These are phyloP conservation scores for Odontarrhena argentea DNA, from an alignment of 345 rosid species.

Conservation along the genomic window DNA sequence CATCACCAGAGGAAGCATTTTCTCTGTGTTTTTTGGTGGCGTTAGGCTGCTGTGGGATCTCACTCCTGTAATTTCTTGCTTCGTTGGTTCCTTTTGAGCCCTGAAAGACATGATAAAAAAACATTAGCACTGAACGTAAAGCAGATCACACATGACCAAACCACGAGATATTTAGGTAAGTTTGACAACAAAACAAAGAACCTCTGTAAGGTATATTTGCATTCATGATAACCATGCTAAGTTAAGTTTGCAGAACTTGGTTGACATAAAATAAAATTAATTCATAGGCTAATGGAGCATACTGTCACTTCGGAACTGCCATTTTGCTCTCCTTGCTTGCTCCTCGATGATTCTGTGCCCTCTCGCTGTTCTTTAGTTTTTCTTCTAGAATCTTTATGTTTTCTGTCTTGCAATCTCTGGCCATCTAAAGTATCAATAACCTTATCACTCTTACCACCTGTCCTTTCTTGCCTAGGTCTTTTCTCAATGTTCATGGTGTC, in stretches of 20 bases:
- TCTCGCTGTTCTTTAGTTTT: slow-evolving; percentile 75
- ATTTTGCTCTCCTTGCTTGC: slow-evolving; percentile 69
- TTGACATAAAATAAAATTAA: slow-evolving; percentile 10
- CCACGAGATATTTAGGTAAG: slow-evolving; percentile 22
- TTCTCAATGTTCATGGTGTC: slow-evolving; percentile 57
- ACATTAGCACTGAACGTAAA: slow-evolving; percentile 20
- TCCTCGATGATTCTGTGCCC: slow-evolving; percentile 54
- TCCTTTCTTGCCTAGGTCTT: slow-evolving; percentile 71
- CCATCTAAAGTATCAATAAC: slow-evolving; percentile 56
- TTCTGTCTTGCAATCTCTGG: slow-evolving; percentile 64
- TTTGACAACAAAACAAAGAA: slow-evolving; percentile 25
- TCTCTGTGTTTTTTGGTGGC: slow-evolving; percentile 59
- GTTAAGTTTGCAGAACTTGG: slow-evolving; percentile 34
- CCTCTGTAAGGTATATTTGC: slow-evolving; percentile 24
- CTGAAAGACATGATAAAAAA: slow-evolving; percentile 49
- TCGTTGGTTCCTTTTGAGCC: slow-evolving; percentile 54
- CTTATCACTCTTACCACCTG: slow-evolving; percentile 59
- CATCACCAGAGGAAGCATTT: slow-evolving; percentile 76
- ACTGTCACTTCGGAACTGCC: slow-evolving; percentile 69
- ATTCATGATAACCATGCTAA: slow-evolving; percentile 41
- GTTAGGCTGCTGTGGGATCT: slow-evolving; percentile 47
- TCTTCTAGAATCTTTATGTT: slow-evolving; percentile 64
- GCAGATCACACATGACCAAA: slow-evolving; percentile 25
- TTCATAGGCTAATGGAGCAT: slow-evolving; percentile 47
- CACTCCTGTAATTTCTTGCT: slow-evolving; percentile 47